phyloP scores from a whole-genome alignment of 139 green algal species.

The Bryopsis sp. region DNA sequence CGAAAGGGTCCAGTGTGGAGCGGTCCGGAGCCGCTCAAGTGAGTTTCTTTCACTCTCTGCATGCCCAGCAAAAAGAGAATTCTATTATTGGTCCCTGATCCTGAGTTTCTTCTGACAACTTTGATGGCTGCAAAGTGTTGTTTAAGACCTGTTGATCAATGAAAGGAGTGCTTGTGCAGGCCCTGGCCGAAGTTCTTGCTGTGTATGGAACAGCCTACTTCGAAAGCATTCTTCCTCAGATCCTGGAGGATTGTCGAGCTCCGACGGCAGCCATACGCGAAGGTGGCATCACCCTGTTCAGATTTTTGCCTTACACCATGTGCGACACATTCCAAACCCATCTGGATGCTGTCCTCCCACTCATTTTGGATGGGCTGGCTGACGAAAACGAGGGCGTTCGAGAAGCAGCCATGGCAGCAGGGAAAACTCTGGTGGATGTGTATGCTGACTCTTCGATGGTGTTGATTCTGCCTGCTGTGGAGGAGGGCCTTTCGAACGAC shows the following conservation, averaged over 20 bases:
- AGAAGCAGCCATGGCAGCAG: slow-evolving; percentile 75
- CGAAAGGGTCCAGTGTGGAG: slow-evolving; percentile 58
- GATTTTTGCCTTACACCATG: slow-evolving; percentile 51
- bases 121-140: too few species aligned
- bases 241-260: slow-evolving; percentile 52
- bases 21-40: slow-evolving; percentile 48
- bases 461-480: slow-evolving; percentile 89
- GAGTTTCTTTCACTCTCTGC: background rate
- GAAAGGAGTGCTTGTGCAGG: too few species aligned
- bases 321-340: slow-evolving; percentile 50
- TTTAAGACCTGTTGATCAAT: too few species aligned
- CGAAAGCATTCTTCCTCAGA: slow-evolving; percentile 73
- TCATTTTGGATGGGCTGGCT: slow-evolving; percentile 83
- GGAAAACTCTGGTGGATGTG: slow-evolving; percentile 43
- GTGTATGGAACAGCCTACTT: slow-evolving; percentile 66
- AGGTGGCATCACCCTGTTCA: slow-evolving; percentile 84
- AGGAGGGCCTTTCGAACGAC: slow-evolving; percentile 68
- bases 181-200: slow-evolving; percentile 80
- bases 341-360: slow-evolving; percentile 62
- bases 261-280: slow-evolving; percentile 64
- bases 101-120: too few species aligned
- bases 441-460: slow-evolving; percentile 44
- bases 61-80: background rate
- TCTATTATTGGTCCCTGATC: too few species aligned
- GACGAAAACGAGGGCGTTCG: slow-evolving; percentile 91